These are phyloP conservation scores for Xylariaceae sp. DNA, from an alignment of 2,329 filamentous ascomycete species.

Conservation along the genomic window DNA sequence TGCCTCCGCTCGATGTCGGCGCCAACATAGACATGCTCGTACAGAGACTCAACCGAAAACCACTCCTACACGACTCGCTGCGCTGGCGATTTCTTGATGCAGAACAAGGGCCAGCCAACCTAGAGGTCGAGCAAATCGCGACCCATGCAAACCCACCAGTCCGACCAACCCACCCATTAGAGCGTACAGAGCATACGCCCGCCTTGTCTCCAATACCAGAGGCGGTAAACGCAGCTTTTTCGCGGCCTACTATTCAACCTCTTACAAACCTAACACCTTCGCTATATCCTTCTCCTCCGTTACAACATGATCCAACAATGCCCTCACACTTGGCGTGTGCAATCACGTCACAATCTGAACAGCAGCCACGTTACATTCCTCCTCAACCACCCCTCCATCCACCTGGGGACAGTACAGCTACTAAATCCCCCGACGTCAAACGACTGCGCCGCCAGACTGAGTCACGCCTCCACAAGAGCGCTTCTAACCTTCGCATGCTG, in stretches of 20 bases:
- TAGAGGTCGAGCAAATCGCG: neutral
- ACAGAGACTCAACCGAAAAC: conserved; percentile 11
- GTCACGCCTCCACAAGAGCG: conserved; percentile 14
- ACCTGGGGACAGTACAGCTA: neutral
- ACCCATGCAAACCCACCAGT: neutral
- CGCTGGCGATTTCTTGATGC: conserved; percentile 8
- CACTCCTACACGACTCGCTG: conserved; percentile 13
- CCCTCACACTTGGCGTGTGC: neutral
- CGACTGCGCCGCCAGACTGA: conserved; percentile 14
- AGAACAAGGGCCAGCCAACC: neutral
- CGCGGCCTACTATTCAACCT: neutral
- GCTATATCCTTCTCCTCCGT: conserved; percentile 4
- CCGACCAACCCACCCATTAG: conserved; percentile 1
- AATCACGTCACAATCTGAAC: neutral
- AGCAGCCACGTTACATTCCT: neutral
- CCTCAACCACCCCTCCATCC: neutral
- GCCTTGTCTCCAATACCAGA: conserved; percentile 11
- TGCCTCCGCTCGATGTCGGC: conserved; percentile 1
- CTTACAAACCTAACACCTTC: conserved; percentile 8
- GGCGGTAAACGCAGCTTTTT: neutral
- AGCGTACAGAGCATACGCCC: conserved; percentile 6
- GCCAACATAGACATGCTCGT: conserved; percentile 13
- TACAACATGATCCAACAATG: neutral
- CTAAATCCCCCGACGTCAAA: conserved; percentile 5
- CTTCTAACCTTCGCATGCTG: conserved; percentile 20